Conservation (phyloP, 352 stramenopile genomes). For the Phytophthora fragariae region DNA sequence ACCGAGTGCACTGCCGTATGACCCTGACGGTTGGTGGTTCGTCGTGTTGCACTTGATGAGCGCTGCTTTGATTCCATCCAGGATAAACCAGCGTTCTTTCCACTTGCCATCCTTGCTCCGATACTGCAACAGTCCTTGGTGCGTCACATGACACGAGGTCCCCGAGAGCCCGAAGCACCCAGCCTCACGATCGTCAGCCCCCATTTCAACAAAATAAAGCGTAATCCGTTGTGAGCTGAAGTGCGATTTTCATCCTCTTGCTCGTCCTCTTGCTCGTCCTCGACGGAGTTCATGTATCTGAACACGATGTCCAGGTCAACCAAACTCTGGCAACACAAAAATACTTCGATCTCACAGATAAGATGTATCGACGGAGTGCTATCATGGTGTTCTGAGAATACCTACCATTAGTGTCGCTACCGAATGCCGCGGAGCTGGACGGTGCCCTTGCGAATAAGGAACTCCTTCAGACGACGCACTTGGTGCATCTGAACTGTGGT, state of each 20-base stretch:
- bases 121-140: constrained; percentile 66
- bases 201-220: constrained; percentile 20
- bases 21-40: constrained; percentile 40
- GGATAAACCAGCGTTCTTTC: constrained; percentile 80
- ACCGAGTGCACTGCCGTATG: constrained; percentile 44
- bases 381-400: constrained; percentile 22
- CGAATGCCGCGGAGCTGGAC: constrained; percentile 33
- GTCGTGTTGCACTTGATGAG: constrained; percentile 58
- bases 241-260: too few relatives aligned
- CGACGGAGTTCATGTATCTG: constrained; percentile 14
- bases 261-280: constrained; percentile 39
- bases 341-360: constrained; percentile 21
- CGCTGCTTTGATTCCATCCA: constrained; percentile 50
- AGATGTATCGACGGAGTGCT: constrained; percentile 1
- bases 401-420: constrained; percentile 1
- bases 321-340: constrained; percentile 18
- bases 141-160: constrained; percentile 27
- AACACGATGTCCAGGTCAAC: not conserved
- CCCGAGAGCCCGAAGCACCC: constrained; percentile 36
- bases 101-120: constrained; percentile 49
- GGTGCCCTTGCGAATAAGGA: constrained; percentile 45
- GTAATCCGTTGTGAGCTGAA: constrained; percentile 9
- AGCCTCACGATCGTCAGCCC: constrained; percentile 14
- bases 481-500: constrained; percentile 24
- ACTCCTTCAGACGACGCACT: constrained; percentile 50